phyloP scores from a whole-genome alignment of 305 asterid species.

The Withania somnifera region DNA sequence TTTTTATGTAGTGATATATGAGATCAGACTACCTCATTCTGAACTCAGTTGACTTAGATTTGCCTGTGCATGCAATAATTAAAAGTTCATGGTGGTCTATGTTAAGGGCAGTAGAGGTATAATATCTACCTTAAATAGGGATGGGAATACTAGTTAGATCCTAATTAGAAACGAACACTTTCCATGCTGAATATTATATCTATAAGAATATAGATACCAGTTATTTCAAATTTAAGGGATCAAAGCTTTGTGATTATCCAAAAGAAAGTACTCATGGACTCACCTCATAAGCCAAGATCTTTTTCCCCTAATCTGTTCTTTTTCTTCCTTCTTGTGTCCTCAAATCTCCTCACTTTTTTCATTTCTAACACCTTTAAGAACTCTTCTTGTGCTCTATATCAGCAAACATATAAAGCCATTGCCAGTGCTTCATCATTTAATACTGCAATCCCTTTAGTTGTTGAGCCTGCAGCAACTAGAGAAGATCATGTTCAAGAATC shows the following conservation, averaged over 20 bases:
- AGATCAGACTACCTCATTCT: background rate
- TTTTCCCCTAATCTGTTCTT: constrained; percentile 24
- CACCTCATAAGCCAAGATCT: constrained; percentile 5
- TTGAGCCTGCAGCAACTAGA: background rate
- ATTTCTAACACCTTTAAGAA: constrained; percentile 25
- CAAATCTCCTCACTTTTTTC: constrained; percentile 39
- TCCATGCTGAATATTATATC: background rate
- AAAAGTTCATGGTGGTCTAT: too few species aligned
- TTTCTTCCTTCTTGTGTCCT: constrained; percentile 27
- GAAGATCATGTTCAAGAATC: background rate
- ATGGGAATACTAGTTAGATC: background rate
- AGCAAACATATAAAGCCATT: background rate
- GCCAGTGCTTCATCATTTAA: background rate
- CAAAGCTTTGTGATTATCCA: background rate
- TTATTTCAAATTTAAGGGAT: background rate
- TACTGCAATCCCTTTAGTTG: constrained; percentile 5
- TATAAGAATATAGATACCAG: background rate
- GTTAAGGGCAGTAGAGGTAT: background rate
- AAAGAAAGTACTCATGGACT: constrained; percentile 3
- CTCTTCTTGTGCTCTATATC: constrained; percentile 24
- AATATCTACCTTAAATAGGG: background rate
- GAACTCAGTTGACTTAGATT: background rate
- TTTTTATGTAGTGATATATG: background rate
- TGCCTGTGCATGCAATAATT: background rate
- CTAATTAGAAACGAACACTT: background rate